Conservation (phyloP, 2,329 filamentous ascomycete genomes). For the Emmonsiellopsis sp. region DNA sequence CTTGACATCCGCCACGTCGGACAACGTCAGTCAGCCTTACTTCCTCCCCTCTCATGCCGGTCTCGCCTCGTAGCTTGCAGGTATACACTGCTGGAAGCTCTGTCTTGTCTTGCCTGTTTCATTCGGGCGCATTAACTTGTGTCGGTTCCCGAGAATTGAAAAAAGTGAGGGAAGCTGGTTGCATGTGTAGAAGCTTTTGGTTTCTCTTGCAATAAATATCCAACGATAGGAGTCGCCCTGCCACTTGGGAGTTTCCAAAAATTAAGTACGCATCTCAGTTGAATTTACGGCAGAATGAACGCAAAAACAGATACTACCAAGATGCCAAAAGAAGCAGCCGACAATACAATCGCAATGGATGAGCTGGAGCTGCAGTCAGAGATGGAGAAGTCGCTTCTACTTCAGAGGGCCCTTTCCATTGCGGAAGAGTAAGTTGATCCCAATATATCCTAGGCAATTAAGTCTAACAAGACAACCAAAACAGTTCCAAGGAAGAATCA, state of each 20-base stretch:
- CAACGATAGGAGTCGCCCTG: background rate
- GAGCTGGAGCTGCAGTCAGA: background rate
- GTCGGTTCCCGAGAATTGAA: background rate
- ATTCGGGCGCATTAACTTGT: background rate
- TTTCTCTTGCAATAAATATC: background rate
- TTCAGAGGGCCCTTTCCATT: too few species aligned
- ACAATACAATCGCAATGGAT: background rate
- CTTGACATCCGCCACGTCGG: too few species aligned
- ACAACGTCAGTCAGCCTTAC: slow-evolving; percentile 2
- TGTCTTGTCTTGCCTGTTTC: too few species aligned
- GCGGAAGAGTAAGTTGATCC: too few species aligned
- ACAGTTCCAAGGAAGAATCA: too few species aligned
- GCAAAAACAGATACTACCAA: background rate
- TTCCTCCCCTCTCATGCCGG: background rate
- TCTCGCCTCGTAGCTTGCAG: too few species aligned
- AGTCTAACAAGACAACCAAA: background rate
- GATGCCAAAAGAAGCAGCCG: background rate
- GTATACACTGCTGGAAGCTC: too few species aligned
- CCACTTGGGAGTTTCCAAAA: background rate
- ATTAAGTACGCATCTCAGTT: background rate
- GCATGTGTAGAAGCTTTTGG: background rate
- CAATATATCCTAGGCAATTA: background rate
- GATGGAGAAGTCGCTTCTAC: background rate
- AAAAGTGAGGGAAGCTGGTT: background rate
- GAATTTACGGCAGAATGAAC: background rate